Evolutionary conservation across 108 stramenopile species (phyloP).

Genomic region (Cyclotella sp.): DNA sequence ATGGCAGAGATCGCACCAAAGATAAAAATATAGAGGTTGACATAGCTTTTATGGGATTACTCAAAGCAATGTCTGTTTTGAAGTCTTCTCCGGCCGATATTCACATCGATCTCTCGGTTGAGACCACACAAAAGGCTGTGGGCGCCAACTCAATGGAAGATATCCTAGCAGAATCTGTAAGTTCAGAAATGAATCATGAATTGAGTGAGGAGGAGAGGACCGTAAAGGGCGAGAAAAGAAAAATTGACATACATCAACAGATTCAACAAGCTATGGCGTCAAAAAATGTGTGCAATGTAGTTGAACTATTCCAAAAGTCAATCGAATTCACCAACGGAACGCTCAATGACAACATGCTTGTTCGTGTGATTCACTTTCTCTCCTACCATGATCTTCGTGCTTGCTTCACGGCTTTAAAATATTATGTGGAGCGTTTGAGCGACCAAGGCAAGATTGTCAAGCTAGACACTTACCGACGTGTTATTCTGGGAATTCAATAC

Average conservation of each 20-base stretch:
- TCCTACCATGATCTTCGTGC: constrained; percentile 5
- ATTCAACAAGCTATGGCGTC: not conserved
- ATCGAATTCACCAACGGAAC: not conserved
- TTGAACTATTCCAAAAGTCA: not conserved
- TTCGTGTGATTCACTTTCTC: constrained; percentile 5
- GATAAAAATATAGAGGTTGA: not conserved
- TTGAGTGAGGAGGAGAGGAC: not conserved
- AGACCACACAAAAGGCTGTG: too few species aligned
- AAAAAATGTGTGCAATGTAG: not conserved
- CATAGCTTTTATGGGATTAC: constrained; percentile 19
- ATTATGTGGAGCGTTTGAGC: constrained; percentile 26
- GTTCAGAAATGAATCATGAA: not conserved
- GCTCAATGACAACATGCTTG: constrained; percentile 14
- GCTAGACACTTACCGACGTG: too few species aligned
- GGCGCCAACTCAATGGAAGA: too few species aligned
- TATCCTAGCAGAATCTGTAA: too few species aligned
- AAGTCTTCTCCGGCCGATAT: not conserved
- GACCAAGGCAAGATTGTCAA: constrained; percentile 21
- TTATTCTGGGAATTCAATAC: too few species aligned
- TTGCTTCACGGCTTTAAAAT: constrained; percentile 25
- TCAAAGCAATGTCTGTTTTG: constrained; percentile 30
- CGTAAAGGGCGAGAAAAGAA: not conserved
- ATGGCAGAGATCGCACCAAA: not conserved
- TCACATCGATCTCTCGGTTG: not conserved
- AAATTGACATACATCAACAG: not conserved